phyloP scores from a whole-genome alignment of 148 eudicot species.

The Mesembryanthemum crystallinum region DNA sequence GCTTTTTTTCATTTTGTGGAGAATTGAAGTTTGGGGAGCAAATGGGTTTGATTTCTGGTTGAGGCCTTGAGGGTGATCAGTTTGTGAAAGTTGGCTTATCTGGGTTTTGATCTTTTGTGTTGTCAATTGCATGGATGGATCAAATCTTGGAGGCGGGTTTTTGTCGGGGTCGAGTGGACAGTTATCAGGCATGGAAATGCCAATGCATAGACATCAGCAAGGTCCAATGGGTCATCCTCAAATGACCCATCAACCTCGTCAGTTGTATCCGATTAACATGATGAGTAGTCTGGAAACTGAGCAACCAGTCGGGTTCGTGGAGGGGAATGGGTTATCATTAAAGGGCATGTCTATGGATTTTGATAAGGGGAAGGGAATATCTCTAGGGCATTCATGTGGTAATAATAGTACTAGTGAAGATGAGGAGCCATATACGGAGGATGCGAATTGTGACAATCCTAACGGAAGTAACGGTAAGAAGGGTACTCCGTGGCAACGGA shows the following conservation, averaged over 20 bases:
- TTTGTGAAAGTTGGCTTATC: not conserved
- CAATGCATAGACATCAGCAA: conserved; percentile 30
- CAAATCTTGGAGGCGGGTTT: conserved; percentile 35
- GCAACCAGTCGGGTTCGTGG: conserved; percentile 32
- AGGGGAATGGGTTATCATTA: conserved; percentile 33
- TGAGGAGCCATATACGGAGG: conserved; percentile 43
- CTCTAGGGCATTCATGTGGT: conserved; percentile 26
- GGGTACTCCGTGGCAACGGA: conserved; percentile 63
- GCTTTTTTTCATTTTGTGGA: not conserved
- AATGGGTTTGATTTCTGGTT: not conserved
- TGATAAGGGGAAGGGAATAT: conserved; percentile 45
- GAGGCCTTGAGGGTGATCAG: conserved; percentile 6
- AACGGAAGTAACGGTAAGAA: conserved; percentile 28
- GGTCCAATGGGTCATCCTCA: conserved; percentile 31
- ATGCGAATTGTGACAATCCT: conserved; percentile 34
- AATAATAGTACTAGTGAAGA: conserved; percentile 43
- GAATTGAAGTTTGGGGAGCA: conserved; percentile 8
- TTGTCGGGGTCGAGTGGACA: conserved; percentile 39
- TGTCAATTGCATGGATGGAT: conserved; percentile 30
- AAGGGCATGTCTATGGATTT: conserved; percentile 36
- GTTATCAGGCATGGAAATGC: conserved; percentile 37
- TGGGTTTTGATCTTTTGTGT: conserved; percentile 9
- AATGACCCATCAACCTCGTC: conserved; percentile 26
- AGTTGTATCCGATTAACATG: conserved; percentile 30
- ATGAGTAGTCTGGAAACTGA: conserved; percentile 36